Conservation (phyloP, 257 asterid species). For the Solanum rostratum region DNA sequence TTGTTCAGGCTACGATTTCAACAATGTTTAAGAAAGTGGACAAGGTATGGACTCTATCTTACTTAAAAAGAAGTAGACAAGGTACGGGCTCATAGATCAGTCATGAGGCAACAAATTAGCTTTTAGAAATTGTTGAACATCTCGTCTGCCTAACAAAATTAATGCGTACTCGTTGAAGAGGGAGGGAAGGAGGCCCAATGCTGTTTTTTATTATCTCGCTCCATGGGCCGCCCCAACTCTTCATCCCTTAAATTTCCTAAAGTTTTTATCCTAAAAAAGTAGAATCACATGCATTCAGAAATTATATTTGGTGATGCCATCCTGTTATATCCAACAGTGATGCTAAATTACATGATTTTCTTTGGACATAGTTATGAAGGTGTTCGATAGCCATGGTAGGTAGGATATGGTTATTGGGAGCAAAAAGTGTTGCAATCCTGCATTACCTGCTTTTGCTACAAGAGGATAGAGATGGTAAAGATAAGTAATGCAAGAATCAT, state of each 20-base stretch:
- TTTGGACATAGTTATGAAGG: not conserved
- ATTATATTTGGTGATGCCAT: not conserved
- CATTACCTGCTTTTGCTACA: not conserved
- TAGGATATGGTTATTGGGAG: not conserved
- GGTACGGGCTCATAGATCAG: slow-evolving; percentile 26
- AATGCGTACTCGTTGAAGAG: not conserved
- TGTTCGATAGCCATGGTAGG: not conserved
- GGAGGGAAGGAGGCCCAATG: not conserved
- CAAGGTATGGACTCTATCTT: slow-evolving; percentile 33
- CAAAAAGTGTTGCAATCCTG: not conserved
- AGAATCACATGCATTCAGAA: not conserved
- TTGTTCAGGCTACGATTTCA: slow-evolving; percentile 69
- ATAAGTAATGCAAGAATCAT: not conserved
- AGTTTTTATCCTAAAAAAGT: not conserved
- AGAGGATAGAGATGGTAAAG: not conserved
- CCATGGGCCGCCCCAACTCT: not conserved
- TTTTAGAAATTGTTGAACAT: not conserved
- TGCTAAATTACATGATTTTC: not conserved
- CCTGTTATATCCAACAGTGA: not conserved
- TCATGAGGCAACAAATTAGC: not conserved
- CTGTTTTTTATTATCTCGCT: not conserved
- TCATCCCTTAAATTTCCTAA: not conserved
- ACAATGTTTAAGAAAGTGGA: slow-evolving; percentile 76
- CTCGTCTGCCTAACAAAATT: not conserved
- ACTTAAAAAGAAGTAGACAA: slow-evolving; percentile 36